Evolutionary conservation across 164 flowering plant species (phyloP).

Genomic region (Kingdonia uniflora): DNA sequence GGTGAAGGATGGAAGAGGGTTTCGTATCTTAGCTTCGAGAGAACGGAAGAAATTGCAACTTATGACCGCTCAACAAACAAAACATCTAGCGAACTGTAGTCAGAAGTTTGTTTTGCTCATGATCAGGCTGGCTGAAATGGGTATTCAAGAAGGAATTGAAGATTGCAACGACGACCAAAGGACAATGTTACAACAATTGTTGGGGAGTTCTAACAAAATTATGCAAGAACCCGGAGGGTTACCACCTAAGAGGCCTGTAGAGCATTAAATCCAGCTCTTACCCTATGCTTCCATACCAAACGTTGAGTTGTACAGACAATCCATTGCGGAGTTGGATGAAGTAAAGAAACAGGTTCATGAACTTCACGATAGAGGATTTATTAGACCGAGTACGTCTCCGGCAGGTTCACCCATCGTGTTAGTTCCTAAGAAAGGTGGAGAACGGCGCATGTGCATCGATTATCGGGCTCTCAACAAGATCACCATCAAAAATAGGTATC

Average conservation of each 20-base stretch:
- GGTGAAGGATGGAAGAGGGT: not conserved
- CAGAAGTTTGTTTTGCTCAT: not conserved
- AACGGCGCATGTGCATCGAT: not conserved
- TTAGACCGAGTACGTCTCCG: not conserved
- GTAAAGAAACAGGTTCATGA: not conserved
- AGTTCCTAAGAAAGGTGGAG: conserved; percentile 5
- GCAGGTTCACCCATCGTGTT: not conserved
- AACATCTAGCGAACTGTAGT: not conserved
- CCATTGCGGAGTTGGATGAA: not conserved
- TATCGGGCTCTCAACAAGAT: not conserved
- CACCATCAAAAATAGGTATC: conserved; percentile 1
- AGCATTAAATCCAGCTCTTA: not conserved
- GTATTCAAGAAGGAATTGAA: not conserved
- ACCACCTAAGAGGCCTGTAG: not conserved
- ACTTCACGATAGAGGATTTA: not conserved
- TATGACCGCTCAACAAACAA: not conserved
- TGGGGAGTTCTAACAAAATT: not conserved
- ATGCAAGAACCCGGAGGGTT: conserved; percentile 1
- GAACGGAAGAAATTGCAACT: not conserved
- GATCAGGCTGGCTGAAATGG: not conserved
- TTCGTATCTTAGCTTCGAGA: not conserved
- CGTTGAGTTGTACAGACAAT: not conserved
- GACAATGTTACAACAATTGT: not conserved
- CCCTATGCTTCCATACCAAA: not conserved
- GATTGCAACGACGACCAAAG: not conserved